Base-by-base conservation (phyloP, 129 eudicot genomes). In the Sambucus nigra region DNA sequence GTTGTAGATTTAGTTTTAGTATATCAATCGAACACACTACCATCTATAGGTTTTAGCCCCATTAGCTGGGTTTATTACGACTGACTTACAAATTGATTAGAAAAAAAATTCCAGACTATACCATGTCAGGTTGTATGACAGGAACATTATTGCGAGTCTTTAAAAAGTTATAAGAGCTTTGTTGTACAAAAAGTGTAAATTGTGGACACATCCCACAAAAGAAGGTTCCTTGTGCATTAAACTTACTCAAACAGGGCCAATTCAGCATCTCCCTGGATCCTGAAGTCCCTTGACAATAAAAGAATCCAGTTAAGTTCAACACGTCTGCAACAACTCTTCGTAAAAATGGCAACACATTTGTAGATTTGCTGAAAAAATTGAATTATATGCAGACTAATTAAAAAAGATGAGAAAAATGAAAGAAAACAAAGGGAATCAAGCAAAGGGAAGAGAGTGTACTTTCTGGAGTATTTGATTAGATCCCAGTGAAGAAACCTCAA, bases 401-500 rank as follows among this genome's bases (percentile, higher is more conserved):
- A 14, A 25, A 15, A 27, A 1, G 5, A 28, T 25, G 11, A 40
- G 55, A 33, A 5, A 32, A 47, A n/a, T 10, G n/a, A 53, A 66
- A 27, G 5, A 52, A 41, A 26, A 51, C 17, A 26, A 19, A 45
- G 17, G 55, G 51, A 26, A 25, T 7, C 13, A 28, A n/a, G n/a
- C n/a, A 49, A 13, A 24, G 33, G 25, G 15, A 42, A 29, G 55
- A 35, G n/a, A 66, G 16, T 45, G 28, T 70, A 89, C 97, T 75
- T 79, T 80, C 80, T 81, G 40, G 93, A 79, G 63, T 76, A 66
- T 73, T 87, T 92, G 65, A 77, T 82, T 61, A 92, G 76, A 77
- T 92, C 99, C 94, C 93, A 87, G 55, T 87, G 95, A 41, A 84
- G 77, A 64, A 92, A 92, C 82, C 75, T 92, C 63, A 92, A 69